Evolutionary conservation across 345 rosid species (phyloP).

Genomic region (Cardamine chenopodiifolia): DNA sequence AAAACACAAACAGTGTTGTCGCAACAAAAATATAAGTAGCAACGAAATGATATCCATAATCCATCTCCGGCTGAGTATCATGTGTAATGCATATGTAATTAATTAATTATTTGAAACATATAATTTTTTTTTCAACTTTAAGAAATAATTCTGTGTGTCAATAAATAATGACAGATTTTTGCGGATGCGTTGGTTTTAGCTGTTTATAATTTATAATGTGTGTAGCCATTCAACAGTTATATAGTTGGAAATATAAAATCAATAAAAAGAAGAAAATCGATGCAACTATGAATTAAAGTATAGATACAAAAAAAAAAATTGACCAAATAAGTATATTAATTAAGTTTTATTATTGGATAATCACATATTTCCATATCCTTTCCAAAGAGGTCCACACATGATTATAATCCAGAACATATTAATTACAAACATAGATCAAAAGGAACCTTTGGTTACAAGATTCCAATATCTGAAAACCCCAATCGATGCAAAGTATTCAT

Average conservation of each 20-base stretch:
- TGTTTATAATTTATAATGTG: background rate
- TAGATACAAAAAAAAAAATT: background rate
- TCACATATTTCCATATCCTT: constrained; percentile 36
- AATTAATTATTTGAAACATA: background rate
- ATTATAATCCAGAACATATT: constrained; percentile 30
- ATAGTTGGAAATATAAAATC: background rate
- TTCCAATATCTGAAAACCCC: constrained; percentile 24
- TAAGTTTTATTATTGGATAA: constrained; percentile 30
- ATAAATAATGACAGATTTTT: background rate
- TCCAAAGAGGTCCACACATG: constrained; percentile 47
- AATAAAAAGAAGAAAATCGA: background rate
- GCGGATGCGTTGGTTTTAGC: background rate
- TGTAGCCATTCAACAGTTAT: background rate
- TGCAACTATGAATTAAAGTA: background rate
- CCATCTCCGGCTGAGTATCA: background rate
- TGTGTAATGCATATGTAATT: background rate
- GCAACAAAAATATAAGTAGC: background rate
- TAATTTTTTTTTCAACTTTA: no score
- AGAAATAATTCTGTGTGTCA: background rate
- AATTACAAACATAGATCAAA: constrained; percentile 42
- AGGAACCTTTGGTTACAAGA: constrained; percentile 37
- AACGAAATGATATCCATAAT: background rate
- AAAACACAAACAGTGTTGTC: background rate
- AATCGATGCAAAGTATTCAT: constrained; percentile 34
- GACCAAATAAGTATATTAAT: constrained; percentile 5